A percentile compares a stretch with the other conserved stretches of the same genome.
Conservation (phyloP, 2,329 filamentous ascomycete species). For the Cordyceps pruinosa region DNA sequence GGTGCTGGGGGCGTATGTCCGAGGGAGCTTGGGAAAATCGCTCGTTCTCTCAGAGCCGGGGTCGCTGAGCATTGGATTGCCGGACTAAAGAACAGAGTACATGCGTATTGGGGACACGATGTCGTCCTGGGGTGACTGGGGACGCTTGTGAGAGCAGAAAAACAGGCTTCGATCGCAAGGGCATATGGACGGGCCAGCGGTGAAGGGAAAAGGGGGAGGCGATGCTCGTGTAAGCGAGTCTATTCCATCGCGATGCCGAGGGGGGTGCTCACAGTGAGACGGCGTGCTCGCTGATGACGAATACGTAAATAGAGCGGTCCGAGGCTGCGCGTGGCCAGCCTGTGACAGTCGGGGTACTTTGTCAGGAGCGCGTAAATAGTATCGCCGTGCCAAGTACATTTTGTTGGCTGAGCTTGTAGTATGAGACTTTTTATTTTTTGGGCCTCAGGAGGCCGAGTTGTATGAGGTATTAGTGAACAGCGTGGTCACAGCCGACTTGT, state of each 20-base stretch:
- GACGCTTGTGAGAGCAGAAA: not conserved
- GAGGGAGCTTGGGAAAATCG: slow-evolving; percentile 17
- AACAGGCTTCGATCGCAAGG: not conserved
- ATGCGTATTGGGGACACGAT: slow-evolving; percentile 25
- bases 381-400: not conserved
- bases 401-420: not conserved
- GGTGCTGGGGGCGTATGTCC: not conserved
- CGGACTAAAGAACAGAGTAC: slow-evolving; percentile 61
- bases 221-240: not conserved
- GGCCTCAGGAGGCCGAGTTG: not conserved
- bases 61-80: slow-evolving; percentile 50
- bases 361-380: too few relatives aligned
- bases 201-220: not conserved
- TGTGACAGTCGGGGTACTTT: not conserved
- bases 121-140: not conserved
- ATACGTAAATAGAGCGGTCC: not conserved
- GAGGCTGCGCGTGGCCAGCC: not conserved
- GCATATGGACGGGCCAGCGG: not conserved
- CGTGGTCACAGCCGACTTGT: not conserved
- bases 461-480: slow-evolving; percentile 6
- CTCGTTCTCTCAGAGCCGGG: slow-evolving; percentile 59
- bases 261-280: not conserved
- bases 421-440: slow-evolving; percentile 2
- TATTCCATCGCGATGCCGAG: not conserved
- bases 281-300: not conserved